These are phyloP conservation scores for Talaromyces sp. DNA, from an alignment of 2,329 filamentous ascomycete species.

Conservation along the genomic window DNA sequence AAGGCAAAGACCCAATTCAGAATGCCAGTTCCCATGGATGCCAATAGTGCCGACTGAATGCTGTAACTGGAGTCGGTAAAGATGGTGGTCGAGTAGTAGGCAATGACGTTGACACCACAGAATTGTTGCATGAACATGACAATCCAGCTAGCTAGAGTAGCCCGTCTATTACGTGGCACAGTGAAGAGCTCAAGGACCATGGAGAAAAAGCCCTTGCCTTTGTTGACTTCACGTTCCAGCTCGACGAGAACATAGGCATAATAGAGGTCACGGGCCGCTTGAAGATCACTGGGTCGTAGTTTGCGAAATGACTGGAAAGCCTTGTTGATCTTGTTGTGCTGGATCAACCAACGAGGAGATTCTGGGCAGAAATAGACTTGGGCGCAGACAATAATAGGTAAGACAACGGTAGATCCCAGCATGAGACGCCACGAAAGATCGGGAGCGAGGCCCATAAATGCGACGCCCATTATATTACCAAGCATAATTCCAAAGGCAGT, in stretches of 20 bases:
- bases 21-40: conserved; percentile 60
- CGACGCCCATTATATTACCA: conserved; percentile 46
- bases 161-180: conserved; percentile 58
- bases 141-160: conserved; percentile 51
- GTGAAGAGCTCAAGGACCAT: conserved; percentile 56
- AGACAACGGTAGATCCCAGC: conserved; percentile 62
- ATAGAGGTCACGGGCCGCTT: conserved; percentile 53
- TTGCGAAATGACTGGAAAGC: conserved; percentile 46
- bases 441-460: conserved; percentile 36
- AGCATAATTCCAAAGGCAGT: conserved; percentile 43
- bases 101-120: conserved; percentile 52
- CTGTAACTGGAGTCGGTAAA: conserved; percentile 53
- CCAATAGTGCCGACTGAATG: conserved; percentile 49
- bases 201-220: conserved; percentile 47
- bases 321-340: conserved; percentile 39
- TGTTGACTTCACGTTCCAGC: conserved; percentile 51
- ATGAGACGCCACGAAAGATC: conserved; percentile 63
- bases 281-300: conserved; percentile 46
- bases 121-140: conserved; percentile 51
- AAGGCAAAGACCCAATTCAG: conserved; percentile 63
- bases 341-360: conserved; percentile 47
- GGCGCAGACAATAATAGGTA: conserved; percentile 52
- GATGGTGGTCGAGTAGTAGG: conserved; percentile 59
- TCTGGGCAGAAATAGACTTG: conserved; percentile 63
- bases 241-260: conserved; percentile 56